Base-by-base conservation (phyloP, 78 protist species). In the Acrasis kona region DNA sequence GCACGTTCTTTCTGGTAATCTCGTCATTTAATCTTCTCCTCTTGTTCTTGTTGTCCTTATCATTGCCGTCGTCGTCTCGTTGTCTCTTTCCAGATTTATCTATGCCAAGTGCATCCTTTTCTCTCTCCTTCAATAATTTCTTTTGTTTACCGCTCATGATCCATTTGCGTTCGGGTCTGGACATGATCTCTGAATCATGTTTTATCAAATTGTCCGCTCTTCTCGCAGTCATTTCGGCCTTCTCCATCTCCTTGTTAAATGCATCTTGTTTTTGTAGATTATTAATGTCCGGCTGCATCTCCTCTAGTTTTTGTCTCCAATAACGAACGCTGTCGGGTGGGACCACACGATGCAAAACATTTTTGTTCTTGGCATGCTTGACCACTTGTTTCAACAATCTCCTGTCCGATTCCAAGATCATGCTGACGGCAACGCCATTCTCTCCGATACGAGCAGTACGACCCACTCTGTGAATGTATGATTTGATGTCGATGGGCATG, bases 391-490 rank as follows among this genome's bases (percentile, higher is more conserved):
- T 50, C 19, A 50, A 50, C 61, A 50, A 50, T n/a, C 34, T 19
- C 19, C 61, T 50, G 19, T 72, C 50, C 2, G 65, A 29, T 3
- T 74, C 82, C 4, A n/a, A 5, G 27, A 79, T 66, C 3, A 79
- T 9, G 31, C 50, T 2, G 5, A 29, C 73, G 27, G 77, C 7
- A 5, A 5, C 2, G 6, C 82, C 82, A 5, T 12, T 50, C 28
- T 73, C 4, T 38, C 82, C 82, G 12, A 70, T 70, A 6, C 82
- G 38, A 69, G 82, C 82, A 3, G 82, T 79, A 5, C 82, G 65
- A 3, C 82, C 82, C 1, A 79, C 82, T 29, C 82, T 70, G 9
- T 79, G 82, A 3, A 79, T 74, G 67, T 79, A 79, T 29, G 72
- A 39, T 2, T 73, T 70, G 72, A 79, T 5, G 3, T 7, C 78